Conservation (phyloP, 805 yeast species). For the Starmerella scarabaei region DNA sequence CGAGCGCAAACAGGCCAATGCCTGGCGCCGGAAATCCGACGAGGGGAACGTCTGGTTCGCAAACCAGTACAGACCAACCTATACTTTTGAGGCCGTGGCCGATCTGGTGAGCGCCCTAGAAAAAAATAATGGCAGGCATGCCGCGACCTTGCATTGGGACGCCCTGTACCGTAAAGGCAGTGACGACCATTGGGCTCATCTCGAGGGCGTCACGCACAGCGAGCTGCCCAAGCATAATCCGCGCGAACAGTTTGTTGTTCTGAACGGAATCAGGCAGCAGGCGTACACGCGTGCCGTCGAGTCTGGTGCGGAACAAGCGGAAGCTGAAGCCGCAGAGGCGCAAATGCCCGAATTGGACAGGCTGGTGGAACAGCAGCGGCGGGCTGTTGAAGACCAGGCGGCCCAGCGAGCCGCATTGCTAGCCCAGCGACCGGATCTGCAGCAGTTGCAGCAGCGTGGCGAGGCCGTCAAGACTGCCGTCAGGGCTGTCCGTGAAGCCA, state of each 20-base stretch:
- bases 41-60: conserved; percentile 77
- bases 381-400: conserved; percentile 7
- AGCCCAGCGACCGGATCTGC: conserved; percentile 20
- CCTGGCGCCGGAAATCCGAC: conserved; percentile 55
- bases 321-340: conserved; percentile 3
- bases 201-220: conserved; percentile 43
- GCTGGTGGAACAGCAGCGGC: conserved; percentile 4
- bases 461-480: conserved; percentile 17
- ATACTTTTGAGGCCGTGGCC: conserved; percentile 81
- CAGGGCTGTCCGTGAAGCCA: conserved; percentile 18
- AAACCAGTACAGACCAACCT: conserved; percentile 81
- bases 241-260: conserved; percentile 52
- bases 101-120: conserved; percentile 64
- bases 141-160: conserved; percentile 48
- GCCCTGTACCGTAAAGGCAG: conserved; percentile 79
- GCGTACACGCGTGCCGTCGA: conserved; percentile 12
- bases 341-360: conserved; percentile 5
- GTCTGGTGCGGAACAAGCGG: conserved; percentile 5
- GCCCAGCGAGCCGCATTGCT: conserved; percentile 12
- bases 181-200: conserved; percentile 52
- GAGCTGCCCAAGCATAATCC: conserved; percentile 42
- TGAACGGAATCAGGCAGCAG: conserved; percentile 35
- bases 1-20: conserved; percentile 44
- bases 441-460: conserved; percentile 16
- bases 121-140: conserved; percentile 29